Conservation (phyloP, 1,139 yeast genomes). For the Arxiozyma slooffiae region DNA sequence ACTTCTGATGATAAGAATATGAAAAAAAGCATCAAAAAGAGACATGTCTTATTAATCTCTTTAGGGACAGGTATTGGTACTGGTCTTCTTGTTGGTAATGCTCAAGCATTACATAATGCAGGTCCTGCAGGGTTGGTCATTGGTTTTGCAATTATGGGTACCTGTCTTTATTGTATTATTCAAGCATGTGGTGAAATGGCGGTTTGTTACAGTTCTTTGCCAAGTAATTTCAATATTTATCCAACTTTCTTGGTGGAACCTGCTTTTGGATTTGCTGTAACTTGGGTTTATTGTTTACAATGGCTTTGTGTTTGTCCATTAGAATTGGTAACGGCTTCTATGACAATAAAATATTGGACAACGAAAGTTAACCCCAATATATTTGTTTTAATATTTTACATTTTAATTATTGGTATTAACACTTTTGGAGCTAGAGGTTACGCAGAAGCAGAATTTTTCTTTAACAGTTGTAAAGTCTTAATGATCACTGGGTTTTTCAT, state of each 20-base stretch:
- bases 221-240: conserved; percentile 43
- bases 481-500: conserved; percentile 47
- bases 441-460: conserved; percentile 67
- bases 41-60: conserved; percentile 70
- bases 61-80: conserved; percentile 50
- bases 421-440: conserved; percentile 46
- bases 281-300: conserved; percentile 52
- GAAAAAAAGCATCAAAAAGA: conserved; percentile 50
- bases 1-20: conserved; percentile 31
- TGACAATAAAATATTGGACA: conserved; percentile 42
- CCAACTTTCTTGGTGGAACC: conserved; percentile 43
- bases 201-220: conserved; percentile 41
- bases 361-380: conserved; percentile 51
- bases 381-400: conserved; percentile 54
- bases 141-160: conserved; percentile 49
- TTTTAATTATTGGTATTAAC: conserved; percentile 42
- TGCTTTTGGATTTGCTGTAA: conserved; percentile 66
- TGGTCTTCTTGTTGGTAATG: conserved; percentile 63
- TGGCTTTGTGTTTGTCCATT: conserved; percentile 59
- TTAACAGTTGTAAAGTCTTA: conserved; percentile 53
- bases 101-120: conserved; percentile 49
- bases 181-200: conserved; percentile 60
- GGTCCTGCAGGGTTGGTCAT: conserved; percentile 63
- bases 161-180: conserved; percentile 58
- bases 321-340: conserved; percentile 36